Conservation (phyloP, 495 filamentous ascomycete species). For the Neurospora hispaniola region DNA sequence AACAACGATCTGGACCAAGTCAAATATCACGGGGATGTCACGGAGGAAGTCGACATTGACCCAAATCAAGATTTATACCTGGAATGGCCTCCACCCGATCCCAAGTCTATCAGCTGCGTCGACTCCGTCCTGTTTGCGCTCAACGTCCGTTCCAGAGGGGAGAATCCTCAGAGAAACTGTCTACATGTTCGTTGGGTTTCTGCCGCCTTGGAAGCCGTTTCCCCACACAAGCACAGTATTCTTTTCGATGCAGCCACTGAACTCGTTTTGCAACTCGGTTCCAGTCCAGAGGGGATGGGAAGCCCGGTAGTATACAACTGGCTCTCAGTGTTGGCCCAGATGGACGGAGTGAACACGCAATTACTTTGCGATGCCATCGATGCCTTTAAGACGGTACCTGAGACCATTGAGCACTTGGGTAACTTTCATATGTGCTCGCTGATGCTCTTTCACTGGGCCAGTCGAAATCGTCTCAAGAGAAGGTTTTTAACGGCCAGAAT, state of each 20-base stretch:
- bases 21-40: neutral
- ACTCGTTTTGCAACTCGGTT: constrained; percentile 2
- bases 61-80: neutral
- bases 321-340: constrained; percentile 19
- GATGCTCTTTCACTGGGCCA: constrained; percentile 19
- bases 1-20: neutral
- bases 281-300: neutral
- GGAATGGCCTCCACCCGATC: neutral
- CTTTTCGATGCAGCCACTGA: constrained; percentile 11
- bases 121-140: neutral
- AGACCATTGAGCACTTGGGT: constrained; percentile 3
- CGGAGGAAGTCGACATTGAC: neutral
- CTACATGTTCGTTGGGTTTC: constrained; percentile 5
- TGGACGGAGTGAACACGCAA: constrained; percentile 9
- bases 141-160: neutral
- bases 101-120: neutral
- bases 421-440: constrained; percentile 15
- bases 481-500: neutral
- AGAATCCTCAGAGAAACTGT: neutral
- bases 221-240: neutral
- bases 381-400: constrained; percentile 1
- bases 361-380: constrained; percentile 8
- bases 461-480: constrained; percentile 11
- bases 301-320: constrained; percentile 14
- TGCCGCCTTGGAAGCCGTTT: neutral